A percentile compares a stretch with the other conserved stretches of the same genome.
phyloP scores from a whole-genome alignment of 2,329 filamentous ascomycete genomes.

The Monilinia fructicola region DNA sequence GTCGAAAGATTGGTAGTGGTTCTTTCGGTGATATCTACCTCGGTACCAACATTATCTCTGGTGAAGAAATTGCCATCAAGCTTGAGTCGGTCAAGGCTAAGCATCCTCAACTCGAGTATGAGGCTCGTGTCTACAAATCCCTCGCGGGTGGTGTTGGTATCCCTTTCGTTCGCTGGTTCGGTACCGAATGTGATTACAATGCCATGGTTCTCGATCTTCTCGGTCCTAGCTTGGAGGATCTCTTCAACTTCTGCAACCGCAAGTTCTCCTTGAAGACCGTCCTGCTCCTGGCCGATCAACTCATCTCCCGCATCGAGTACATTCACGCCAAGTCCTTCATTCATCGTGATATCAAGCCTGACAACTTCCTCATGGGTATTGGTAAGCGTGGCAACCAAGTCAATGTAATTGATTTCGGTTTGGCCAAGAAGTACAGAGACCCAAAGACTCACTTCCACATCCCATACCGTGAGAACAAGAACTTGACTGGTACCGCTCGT shows the following conservation, averaged over 20 bases:
- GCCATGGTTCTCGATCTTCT: constrained; percentile 98
- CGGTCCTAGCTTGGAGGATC: constrained; percentile 90
- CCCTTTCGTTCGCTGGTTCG: constrained; percentile 98
- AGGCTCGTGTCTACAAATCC: constrained; percentile 87
- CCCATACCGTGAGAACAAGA: constrained; percentile 99
- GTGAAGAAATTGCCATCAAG: constrained; percentile 99
- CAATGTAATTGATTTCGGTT: constrained; percentile 98
- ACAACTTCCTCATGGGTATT: constrained; percentile 99
- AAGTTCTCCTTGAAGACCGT: constrained; percentile 99
- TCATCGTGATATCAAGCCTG: constrained; percentile 99
- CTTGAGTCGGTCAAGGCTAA: constrained; percentile 99
- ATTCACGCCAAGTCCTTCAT: constrained; percentile 99
- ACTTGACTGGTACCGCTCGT: constrained; percentile 95
- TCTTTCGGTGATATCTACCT: constrained; percentile 99
- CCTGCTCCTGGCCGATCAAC: constrained; percentile 90
- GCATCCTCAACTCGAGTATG: constrained; percentile 98
- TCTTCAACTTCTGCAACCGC: constrained; percentile 99
- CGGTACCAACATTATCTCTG: constrained; percentile 98
- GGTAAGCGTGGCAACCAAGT: constrained; percentile 99
- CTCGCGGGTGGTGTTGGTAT: constrained; percentile 97
- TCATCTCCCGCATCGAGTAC: constrained; percentile 99
- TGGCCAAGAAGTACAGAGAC: constrained; percentile 99
- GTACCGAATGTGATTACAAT: constrained; percentile 99
- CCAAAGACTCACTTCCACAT: constrained; percentile 99
- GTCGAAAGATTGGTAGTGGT: constrained; percentile 97